Conservation (phyloP, 306 rosid species). For the Datisca glomerata region DNA sequence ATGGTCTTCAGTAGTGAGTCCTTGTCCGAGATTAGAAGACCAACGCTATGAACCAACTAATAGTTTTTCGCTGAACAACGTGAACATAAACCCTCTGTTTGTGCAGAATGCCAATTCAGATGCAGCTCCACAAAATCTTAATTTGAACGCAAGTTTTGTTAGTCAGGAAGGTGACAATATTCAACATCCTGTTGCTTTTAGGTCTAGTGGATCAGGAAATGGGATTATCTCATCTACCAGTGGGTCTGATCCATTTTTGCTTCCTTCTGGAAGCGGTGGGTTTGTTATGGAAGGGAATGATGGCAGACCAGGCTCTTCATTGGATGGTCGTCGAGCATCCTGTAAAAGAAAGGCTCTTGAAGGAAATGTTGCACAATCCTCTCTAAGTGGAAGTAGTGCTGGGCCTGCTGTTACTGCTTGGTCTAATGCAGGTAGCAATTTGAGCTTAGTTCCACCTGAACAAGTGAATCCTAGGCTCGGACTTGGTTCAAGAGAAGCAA, state of each 20-base stretch:
- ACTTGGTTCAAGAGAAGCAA: slow-evolving; percentile 32
- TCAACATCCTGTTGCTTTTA: slow-evolving; percentile 37
- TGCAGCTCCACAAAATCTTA: slow-evolving; percentile 37
- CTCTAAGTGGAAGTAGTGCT: slow-evolving; percentile 54
- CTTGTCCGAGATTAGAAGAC: slow-evolving; percentile 45
- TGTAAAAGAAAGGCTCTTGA: slow-evolving; percentile 83
- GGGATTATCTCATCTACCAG: slow-evolving; percentile 31
- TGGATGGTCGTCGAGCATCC: slow-evolving; percentile 59
- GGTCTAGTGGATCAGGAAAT: slow-evolving; percentile 44
- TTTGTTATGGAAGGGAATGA: slow-evolving; percentile 36
- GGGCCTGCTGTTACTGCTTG: slow-evolving; percentile 44
- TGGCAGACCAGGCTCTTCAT: slow-evolving; percentile 55
- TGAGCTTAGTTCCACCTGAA: slow-evolving; percentile 33
- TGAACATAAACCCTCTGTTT: slow-evolving; percentile 34
- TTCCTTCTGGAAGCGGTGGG: slow-evolving; percentile 45
- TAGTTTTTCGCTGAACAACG: slow-evolving; percentile 36
- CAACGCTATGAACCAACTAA: slow-evolving; percentile 37
- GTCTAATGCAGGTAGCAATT: slow-evolving; percentile 27
- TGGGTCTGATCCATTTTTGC: slow-evolving; percentile 43
- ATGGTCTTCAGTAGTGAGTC: slow-evolving; percentile 49
- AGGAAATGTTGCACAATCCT: slow-evolving; percentile 55
- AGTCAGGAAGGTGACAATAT: slow-evolving; percentile 26
- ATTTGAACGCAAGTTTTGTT: slow-evolving; percentile 47
- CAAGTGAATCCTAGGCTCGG: slow-evolving; percentile 42
- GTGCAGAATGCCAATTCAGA: slow-evolving; percentile 40